Conservation (phyloP, 2,329 filamentous ascomycete genomes). For the Furcasterigmium sp. region DNA sequence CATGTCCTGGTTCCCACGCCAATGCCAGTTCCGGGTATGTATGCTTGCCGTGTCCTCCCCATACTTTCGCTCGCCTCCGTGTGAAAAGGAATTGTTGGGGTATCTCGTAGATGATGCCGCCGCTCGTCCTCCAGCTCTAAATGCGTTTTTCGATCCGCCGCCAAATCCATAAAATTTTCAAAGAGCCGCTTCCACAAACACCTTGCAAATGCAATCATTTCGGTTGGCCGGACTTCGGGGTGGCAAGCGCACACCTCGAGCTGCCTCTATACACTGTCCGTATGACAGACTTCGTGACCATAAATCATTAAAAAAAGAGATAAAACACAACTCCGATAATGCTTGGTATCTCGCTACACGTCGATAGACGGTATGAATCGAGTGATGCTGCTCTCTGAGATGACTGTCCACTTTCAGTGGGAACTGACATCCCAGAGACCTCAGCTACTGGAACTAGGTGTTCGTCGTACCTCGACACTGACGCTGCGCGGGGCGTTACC, state of each 20-base stretch:
- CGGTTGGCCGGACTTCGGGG: neutral
- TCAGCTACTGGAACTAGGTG: constrained; percentile 9
- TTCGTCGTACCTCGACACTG: constrained; percentile 3
- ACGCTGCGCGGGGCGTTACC: constrained; percentile 8
- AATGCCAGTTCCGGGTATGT: neutral
- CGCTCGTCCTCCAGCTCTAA: neutral
- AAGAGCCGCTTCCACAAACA: neutral
- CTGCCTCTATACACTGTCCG: too few species aligned
- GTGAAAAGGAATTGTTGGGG: neutral
- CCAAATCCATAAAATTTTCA: neutral
- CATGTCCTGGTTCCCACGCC: too few species aligned
- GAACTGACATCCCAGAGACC: too few species aligned
- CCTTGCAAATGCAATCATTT: neutral
- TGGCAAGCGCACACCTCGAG: neutral
- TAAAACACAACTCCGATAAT: neutral
- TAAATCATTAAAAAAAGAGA: neutral
- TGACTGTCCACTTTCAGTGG: too few species aligned
- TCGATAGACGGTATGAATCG: too few species aligned
- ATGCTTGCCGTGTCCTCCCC: neutral
- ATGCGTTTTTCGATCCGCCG: neutral
- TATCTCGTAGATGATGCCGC: neutral
- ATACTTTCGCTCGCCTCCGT: neutral
- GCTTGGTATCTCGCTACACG: too few species aligned
- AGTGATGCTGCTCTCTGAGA: too few species aligned
- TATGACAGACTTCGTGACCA: too few species aligned